phyloP scores from a whole-genome alignment of 2,329 filamentous ascomycete species.

The Biscogniauxia sp. region DNA sequence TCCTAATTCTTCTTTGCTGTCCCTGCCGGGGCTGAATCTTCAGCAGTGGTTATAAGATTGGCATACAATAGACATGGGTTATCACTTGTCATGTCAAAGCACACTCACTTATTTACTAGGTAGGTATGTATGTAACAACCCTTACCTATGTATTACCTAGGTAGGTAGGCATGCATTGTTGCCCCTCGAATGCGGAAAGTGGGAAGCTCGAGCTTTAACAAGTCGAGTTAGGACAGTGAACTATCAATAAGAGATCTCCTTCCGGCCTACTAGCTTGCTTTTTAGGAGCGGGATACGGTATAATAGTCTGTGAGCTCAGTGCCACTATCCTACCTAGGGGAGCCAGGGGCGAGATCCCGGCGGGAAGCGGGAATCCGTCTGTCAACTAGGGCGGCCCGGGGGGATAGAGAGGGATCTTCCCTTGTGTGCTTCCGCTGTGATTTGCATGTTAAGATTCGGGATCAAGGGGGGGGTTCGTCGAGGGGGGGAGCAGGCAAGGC shows the following conservation, averaged over 20 bases:
- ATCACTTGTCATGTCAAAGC: not conserved
- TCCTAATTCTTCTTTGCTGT: not conserved
- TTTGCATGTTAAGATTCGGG: constrained; percentile 5
- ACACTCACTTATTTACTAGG: not conserved
- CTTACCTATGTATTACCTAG: not conserved
- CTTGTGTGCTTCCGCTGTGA: constrained; percentile 10
- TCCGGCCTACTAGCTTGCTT: not conserved
- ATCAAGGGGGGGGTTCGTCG: not conserved
- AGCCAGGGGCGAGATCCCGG: not conserved
- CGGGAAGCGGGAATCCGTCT: constrained; percentile 5
- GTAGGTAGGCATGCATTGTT: not conserved
- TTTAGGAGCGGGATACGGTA: not conserved
- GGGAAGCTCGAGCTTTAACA: not conserved
- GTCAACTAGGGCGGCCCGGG: not conserved
- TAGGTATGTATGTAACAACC: not conserved
- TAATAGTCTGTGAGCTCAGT: not conserved
- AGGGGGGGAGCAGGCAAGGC: not conserved
- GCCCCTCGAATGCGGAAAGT: not conserved
- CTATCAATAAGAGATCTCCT: not conserved
- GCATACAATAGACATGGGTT: not conserved
- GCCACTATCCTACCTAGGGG: not conserved
- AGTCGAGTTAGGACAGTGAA: not conserved
- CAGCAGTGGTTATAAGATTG: constrained; percentile 2
- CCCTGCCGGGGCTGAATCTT: constrained; percentile 6
- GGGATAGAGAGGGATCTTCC: constrained; percentile 1